Conservation (phyloP, 2,329 filamentous ascomycete genomes). For the Monilinia laxa region DNA sequence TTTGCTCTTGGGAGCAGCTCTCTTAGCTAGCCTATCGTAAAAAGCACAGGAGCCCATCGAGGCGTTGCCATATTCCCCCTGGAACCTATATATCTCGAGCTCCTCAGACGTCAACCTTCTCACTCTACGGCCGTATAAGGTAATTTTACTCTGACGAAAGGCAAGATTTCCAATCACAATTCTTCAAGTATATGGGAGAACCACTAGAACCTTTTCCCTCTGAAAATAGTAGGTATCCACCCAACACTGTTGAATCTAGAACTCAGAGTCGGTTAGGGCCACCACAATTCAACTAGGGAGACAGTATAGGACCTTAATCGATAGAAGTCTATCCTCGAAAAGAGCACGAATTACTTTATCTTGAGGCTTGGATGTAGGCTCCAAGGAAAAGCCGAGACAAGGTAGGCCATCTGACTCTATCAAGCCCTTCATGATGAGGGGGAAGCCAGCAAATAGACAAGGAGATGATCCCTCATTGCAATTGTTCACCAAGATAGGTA, state of each 20-base stretch:
- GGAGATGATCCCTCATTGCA: not conserved
- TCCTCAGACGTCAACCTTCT: slow-evolving; percentile 53
- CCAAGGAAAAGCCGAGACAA: slow-evolving; percentile 51
- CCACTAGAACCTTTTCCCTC: slow-evolving; percentile 51
- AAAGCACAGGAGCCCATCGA: slow-evolving; percentile 46
- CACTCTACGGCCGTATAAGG: slow-evolving; percentile 57
- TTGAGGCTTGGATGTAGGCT: slow-evolving; percentile 43
- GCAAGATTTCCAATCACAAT: slow-evolving; percentile 52
- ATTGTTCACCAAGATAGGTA: slow-evolving; percentile 46
- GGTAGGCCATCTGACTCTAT: slow-evolving; percentile 44
- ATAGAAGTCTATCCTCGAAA: slow-evolving; percentile 62
- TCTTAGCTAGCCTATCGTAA: slow-evolving; percentile 34
- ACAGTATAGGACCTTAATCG: slow-evolving; percentile 41
- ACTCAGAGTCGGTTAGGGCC: not conserved
- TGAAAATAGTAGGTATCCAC: slow-evolving; percentile 58
- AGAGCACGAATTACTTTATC: slow-evolving; percentile 55
- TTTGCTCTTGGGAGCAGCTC: not conserved
- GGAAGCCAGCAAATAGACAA: slow-evolving; percentile 49
- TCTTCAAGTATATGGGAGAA: slow-evolving; percentile 53
- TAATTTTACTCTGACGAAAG: slow-evolving; percentile 46
- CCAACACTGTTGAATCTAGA: slow-evolving; percentile 55
- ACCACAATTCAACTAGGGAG: not conserved
- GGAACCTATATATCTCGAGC: slow-evolving; percentile 42
- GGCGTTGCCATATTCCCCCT: slow-evolving; percentile 53
- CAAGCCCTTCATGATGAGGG: slow-evolving; percentile 53